These are phyloP conservation scores for Arthrobotrys sinensis DNA, from an alignment of 2,329 filamentous ascomycete genomes.

Conservation along the genomic window DNA sequence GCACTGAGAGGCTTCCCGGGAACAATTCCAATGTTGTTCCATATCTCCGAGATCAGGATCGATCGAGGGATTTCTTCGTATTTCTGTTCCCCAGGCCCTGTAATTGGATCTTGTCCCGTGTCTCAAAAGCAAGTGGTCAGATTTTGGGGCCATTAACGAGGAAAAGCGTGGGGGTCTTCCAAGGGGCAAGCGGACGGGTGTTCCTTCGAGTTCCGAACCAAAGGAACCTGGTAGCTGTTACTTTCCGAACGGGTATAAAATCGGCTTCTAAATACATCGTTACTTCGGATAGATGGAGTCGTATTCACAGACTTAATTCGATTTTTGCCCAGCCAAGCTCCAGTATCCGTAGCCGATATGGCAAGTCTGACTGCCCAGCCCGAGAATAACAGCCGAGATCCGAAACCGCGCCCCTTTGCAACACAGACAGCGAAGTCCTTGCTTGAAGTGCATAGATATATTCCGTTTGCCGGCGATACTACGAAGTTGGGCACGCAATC, in stretches of 20 bases:
- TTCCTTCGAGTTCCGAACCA: conserved; percentile 1
- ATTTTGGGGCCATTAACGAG: conserved; percentile 21
- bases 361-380: not conserved
- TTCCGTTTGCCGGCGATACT: conserved; percentile 14
- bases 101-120: conserved; percentile 48
- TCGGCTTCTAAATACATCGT: not conserved
- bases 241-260: conserved; percentile 21
- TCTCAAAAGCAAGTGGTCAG: conserved; percentile 41
- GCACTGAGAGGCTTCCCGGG: not conserved
- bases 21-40: not conserved
- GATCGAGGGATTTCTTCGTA: conserved; percentile 3
- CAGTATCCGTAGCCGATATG: not conserved
- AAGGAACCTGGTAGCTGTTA: not conserved
- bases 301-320: not conserved
- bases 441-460: conserved; percentile 16
- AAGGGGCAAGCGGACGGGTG: not conserved
- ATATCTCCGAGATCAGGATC: conserved; percentile 31
- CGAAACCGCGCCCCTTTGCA: conserved; percentile 37
- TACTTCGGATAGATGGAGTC: conserved; percentile 11
- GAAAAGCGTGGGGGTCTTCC: conserved; percentile 24
- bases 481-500: conserved; percentile 12
- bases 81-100: not conserved
- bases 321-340: not conserved
- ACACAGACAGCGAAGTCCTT: conserved; percentile 15
- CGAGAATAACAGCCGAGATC: conserved; percentile 48